phyloP scores from a whole-genome alignment of 2,329 filamentous ascomycete genomes.

The Fusarium vanettenii region DNA sequence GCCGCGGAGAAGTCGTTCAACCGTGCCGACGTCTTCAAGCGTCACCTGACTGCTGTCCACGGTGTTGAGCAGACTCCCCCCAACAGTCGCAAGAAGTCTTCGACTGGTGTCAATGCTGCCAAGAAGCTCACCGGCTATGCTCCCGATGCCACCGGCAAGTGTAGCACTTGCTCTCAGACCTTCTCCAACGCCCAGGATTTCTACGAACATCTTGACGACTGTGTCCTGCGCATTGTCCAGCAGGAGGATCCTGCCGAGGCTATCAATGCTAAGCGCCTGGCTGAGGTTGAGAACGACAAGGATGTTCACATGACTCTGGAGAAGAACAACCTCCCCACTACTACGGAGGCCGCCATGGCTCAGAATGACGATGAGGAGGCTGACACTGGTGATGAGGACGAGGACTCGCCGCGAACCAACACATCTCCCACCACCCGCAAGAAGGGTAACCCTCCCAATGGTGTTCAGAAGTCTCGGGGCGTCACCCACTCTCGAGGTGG shows the following conservation, averaged over 20 bases:
- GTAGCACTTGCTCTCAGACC: conserved; percentile 90
- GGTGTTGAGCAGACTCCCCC: conserved; percentile 93
- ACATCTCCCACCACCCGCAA: conserved; percentile 59
- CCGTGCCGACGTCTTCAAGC: conserved; percentile 94
- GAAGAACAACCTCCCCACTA: conserved; percentile 69
- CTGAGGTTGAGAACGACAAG: conserved; percentile 73
- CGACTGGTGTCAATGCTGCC: conserved; percentile 52
- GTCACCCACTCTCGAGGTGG: conserved; percentile 83
- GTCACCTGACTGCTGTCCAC: conserved; percentile 90
- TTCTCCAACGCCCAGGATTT: conserved; percentile 97
- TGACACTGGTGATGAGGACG: conserved; percentile 65
- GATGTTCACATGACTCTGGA: conserved; percentile 72
- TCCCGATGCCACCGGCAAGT: conserved; percentile 88
- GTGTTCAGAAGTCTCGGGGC: conserved; percentile 75
- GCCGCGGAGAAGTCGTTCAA: conserved; percentile 96
- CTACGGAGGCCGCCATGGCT: conserved; percentile 51
- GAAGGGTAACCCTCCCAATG: conserved; percentile 67
- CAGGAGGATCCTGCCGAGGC: conserved; percentile 77
- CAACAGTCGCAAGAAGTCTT: conserved; percentile 83
- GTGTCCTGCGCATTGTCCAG: conserved; percentile 77
- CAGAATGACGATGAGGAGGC: conserved; percentile 66
- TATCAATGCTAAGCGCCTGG: conserved; percentile 74
- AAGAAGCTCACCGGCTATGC: conserved; percentile 79
- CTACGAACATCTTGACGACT: conserved; percentile 93
- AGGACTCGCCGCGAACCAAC: conserved; percentile 60